A percentile compares a stretch with the other conserved stretches of the same genome.
phyloP scores from a whole-genome alignment of 2,329 filamentous ascomycete species.

The Fonsecaea erecta region DNA sequence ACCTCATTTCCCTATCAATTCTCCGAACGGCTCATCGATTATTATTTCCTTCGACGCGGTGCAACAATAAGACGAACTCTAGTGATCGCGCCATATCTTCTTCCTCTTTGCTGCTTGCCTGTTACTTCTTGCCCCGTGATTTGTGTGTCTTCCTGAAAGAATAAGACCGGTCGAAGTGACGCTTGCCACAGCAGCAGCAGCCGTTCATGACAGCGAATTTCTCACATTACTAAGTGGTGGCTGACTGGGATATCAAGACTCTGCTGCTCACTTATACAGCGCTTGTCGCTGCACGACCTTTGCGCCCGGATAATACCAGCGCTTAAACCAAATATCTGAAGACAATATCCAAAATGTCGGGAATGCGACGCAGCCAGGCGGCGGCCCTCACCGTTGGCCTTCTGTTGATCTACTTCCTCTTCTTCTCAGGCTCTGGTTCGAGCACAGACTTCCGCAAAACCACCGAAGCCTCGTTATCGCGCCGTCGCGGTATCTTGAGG shows the following conservation, averaged over 20 bases:
- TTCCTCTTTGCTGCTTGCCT: background rate
- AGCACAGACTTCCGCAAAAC: conserved; percentile 32
- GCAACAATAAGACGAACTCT: background rate
- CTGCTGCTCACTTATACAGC: background rate
- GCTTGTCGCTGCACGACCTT: background rate
- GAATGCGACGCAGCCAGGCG: conserved; percentile 29
- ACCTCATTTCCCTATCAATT: conserved; percentile 22
- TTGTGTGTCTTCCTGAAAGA: background rate
- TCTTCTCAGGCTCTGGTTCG: conserved; percentile 31
- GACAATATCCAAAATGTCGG: conserved; percentile 15
- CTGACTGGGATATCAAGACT: background rate
- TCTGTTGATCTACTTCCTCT: conserved; percentile 34
- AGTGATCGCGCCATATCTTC: background rate
- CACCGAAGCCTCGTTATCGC: conserved; percentile 36
- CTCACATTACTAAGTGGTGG: background rate
- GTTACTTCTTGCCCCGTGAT: background rate
- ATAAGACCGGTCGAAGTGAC: background rate
- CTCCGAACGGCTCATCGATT: conserved; percentile 13
- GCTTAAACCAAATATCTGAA: background rate
- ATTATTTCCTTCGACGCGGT: background rate
- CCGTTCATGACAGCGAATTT: background rate
- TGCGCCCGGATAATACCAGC: background rate
- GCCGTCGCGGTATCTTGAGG: conserved; percentile 29
- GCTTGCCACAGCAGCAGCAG: background rate
- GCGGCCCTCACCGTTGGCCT: conserved; percentile 27